Conservation (phyloP, 2,329 filamentous ascomycete species). For the Aureobasidium sp. region DNA sequence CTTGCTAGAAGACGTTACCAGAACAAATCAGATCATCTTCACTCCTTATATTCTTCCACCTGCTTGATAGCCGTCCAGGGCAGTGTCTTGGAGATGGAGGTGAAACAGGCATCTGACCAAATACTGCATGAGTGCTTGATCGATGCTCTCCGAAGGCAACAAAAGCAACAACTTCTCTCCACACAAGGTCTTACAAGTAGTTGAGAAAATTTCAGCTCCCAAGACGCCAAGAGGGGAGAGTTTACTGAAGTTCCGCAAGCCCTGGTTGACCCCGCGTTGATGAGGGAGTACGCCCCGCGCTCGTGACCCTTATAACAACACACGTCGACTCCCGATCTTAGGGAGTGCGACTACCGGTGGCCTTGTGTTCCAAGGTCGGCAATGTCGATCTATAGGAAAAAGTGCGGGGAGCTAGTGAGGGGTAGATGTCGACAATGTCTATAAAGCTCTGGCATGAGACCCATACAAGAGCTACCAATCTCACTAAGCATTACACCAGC, state of each 20-base stretch:
- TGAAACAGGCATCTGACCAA: no score
- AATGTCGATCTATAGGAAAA: background rate
- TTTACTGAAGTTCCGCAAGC: background rate
- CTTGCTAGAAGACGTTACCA: no score
- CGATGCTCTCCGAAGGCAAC: no score
- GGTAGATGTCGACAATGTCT: background rate
- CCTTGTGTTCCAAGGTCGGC: background rate
- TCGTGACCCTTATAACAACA: background rate
- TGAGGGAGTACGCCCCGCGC: background rate
- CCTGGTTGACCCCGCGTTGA: background rate
- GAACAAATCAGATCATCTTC: no score
- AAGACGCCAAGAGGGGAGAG: background rate
- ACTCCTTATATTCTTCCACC: no score
- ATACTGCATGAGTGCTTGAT: no score
- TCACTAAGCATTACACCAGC: background rate
- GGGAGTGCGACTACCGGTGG: background rate
- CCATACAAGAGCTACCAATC: background rate
- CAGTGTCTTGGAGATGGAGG: no score
- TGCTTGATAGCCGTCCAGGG: no score
- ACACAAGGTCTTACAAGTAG: no score
- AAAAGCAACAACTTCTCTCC: no score
- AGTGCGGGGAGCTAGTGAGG: background rate
- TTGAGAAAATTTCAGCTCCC: background rate
- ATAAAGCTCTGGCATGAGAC: background rate
- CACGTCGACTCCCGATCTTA: background rate